phyloP scores from a whole-genome alignment of 2,329 filamentous ascomycete genomes.

The Ophiostoma sp. region DNA sequence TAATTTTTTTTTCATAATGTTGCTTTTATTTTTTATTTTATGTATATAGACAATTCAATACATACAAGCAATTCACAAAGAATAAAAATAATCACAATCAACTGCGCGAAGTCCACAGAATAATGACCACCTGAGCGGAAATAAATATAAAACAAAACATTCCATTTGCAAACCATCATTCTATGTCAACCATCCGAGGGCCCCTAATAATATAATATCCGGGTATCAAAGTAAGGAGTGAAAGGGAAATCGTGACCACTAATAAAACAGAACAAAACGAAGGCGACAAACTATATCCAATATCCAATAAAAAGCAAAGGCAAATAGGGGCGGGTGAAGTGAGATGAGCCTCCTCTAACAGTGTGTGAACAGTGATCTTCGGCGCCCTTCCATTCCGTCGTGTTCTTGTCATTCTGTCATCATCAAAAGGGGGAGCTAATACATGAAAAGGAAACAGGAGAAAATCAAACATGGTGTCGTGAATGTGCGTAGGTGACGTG shows the following conservation, averaged over 20 bases:
- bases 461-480: conserved; percentile 4
- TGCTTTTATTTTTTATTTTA: background rate
- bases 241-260: conserved; percentile 9
- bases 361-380: background rate
- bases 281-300: background rate
- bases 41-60: too few species aligned
- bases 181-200: background rate
- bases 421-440: background rate
- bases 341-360: background rate
- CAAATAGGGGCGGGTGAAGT: background rate
- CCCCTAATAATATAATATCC: conserved; percentile 10
- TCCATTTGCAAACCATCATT: background rate
- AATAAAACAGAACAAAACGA: background rate
- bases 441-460: background rate
- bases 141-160: background rate
- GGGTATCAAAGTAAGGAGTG: conserved; percentile 15
- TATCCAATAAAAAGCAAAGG: background rate
- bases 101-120: too few species aligned
- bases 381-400: background rate
- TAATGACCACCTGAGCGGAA: too few species aligned
- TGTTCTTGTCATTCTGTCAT: conserved; percentile 12
- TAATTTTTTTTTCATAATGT: background rate
- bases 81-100: background rate
- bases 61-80: background rate
- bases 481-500: conserved; percentile 3